Percentiles rank a stretch among this genome's conserved stretches.
Evolutionary conservation across 495 filamentous ascomycete genomes (phyloP).

Genomic region (Podospora bellae-mahoneyi): DNA sequence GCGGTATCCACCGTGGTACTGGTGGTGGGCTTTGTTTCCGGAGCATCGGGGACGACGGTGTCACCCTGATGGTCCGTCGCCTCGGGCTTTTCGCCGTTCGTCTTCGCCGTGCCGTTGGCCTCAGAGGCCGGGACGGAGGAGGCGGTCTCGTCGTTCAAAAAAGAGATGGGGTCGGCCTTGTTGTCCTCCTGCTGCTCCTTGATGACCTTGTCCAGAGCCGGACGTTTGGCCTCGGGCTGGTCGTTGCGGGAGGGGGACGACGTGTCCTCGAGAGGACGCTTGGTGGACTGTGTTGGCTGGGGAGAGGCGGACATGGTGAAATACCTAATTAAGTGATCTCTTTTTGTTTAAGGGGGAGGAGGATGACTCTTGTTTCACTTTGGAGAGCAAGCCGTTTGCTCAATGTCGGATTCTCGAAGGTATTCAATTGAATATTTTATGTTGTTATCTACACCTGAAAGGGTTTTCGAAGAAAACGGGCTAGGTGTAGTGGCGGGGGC

Average conservation of each 20-base stretch:
- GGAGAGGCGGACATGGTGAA: conserved; percentile 51
- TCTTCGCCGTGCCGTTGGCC: conserved; percentile 44
- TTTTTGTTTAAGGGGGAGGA: conserved; percentile 34
- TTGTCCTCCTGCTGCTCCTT: conserved; percentile 46
- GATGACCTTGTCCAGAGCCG: conserved; percentile 86
- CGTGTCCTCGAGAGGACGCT: conserved; percentile 93
- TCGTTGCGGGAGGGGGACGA: conserved; percentile 92
- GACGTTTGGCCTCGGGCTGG: conserved; percentile 95
- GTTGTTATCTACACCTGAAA: conserved; percentile 73
- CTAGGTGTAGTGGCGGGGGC: conserved; percentile 61
- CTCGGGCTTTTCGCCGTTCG: conserved; percentile 55
- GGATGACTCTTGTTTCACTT: conserved; percentile 27
- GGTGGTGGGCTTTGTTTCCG: conserved; percentile 39
- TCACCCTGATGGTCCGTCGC: conserved; percentile 58
- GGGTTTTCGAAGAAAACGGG: conserved; percentile 84
- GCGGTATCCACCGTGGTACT: conserved; percentile 45
- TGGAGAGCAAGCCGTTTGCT: conserved; percentile 20
- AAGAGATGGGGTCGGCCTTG: conserved; percentile 36
- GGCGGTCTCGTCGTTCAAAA: conserved; percentile 37
- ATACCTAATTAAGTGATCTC: not conserved
- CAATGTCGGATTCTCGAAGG: conserved; percentile 34
- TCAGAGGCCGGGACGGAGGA: conserved; percentile 24
- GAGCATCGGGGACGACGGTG: conserved; percentile 72
- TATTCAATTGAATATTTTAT: conserved; percentile 51
- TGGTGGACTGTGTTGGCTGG: conserved; percentile 59